phyloP scores from a whole-genome alignment of 1,284 basidiomycete species.

The Phaffia rhodozyma region DNA sequence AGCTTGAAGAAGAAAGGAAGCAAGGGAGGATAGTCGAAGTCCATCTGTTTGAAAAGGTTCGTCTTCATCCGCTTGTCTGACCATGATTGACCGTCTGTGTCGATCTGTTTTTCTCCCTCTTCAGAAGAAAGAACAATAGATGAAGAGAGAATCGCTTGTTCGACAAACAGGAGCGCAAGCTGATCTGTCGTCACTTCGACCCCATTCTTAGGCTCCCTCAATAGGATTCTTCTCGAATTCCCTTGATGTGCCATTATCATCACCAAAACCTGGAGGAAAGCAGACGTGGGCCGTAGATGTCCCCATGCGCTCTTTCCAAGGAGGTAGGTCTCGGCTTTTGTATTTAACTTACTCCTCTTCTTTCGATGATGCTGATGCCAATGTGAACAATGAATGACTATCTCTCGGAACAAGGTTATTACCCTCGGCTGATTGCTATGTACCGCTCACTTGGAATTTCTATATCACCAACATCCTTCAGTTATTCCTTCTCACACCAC shows the following conservation, averaged over 20 bases:
- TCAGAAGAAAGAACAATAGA: too few relatives aligned
- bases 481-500: slow-evolving; percentile 55
- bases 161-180: neutral
- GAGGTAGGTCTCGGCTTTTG: slow-evolving; percentile 39
- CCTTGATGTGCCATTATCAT: slow-evolving; percentile 22
- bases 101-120: neutral
- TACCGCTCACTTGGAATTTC: slow-evolving; percentile 47
- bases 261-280: slow-evolving; percentile 30
- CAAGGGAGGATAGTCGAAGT: slow-evolving; percentile 46
- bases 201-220: slow-evolving; percentile 20
- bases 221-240: slow-evolving; percentile 31
- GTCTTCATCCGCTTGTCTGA: slow-evolving; percentile 17
- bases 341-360: neutral
- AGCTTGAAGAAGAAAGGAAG: slow-evolving; percentile 20
- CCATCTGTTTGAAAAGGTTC: slow-evolving; percentile 59
- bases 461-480: slow-evolving; percentile 46
- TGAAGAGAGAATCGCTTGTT: slow-evolving; percentile 14
- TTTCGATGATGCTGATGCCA: slow-evolving; percentile 2
- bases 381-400: neutral
- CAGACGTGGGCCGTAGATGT: slow-evolving; percentile 47
- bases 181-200: too few relatives aligned
- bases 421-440: slow-evolving; percentile 51
- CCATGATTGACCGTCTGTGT: neutral
- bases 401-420: slow-evolving; percentile 45
- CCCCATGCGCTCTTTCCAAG: slow-evolving; percentile 67